These are phyloP conservation scores for Exophiala mesophila DNA, from an alignment of 2,329 filamentous ascomycete species.

Conservation along the genomic window DNA sequence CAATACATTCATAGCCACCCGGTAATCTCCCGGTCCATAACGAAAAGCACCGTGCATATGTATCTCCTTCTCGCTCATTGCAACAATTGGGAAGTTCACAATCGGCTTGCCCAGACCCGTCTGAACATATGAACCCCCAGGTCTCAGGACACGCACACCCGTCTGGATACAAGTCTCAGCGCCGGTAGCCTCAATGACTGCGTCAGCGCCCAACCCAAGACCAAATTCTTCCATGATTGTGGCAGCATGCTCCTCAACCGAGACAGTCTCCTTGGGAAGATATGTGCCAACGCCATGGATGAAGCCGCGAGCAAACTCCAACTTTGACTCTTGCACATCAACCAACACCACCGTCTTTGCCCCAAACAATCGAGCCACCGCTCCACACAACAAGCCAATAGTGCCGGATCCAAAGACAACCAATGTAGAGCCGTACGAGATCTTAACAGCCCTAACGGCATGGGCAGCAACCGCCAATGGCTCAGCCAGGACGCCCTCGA, in stretches of 20 bases:
- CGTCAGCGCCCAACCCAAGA: conserved; percentile 36
- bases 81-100: conserved; percentile 35
- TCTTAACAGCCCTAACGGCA: conserved; percentile 35
- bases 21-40: conserved; percentile 32
- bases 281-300: conserved; percentile 13
- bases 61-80: conserved; percentile 34
- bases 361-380: conserved; percentile 57
- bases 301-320: conserved; percentile 47
- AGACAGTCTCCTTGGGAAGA: conserved; percentile 13
- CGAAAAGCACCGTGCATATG: conserved; percentile 33
- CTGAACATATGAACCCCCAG: conserved; percentile 33
- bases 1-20: conserved; percentile 38
- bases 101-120: conserved; percentile 37
- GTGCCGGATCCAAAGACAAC: conserved; percentile 40
- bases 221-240: conserved; percentile 34
- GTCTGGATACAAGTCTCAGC: conserved; percentile 41
- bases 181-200: conserved; percentile 42
- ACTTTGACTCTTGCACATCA: conserved; percentile 56
- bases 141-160: conserved; percentile 36
- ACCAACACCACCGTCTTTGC: conserved; percentile 57
- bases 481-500: conserved; percentile 46
- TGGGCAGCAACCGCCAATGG: conserved; percentile 47
- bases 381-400: conserved; percentile 54
- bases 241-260: conserved; percentile 28
- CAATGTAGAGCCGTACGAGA: conserved; percentile 38